Evolutionary conservation across 495 filamentous ascomycete species (phyloP).

Genomic region (Talaromyces adpressus): DNA sequence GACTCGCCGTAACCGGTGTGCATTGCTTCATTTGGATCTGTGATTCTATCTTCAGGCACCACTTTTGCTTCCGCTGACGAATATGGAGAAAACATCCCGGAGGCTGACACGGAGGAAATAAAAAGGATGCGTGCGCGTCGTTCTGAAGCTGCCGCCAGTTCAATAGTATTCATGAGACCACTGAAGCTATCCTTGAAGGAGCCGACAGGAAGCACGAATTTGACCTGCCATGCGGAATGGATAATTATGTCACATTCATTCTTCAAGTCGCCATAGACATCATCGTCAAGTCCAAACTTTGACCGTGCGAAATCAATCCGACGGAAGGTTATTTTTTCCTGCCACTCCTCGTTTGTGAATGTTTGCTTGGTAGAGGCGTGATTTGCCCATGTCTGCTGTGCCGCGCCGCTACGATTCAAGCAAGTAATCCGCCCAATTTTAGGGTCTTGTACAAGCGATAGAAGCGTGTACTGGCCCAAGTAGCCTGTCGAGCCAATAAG

Average conservation of each 20-base stretch:
- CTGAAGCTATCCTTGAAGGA: constrained; percentile 40
- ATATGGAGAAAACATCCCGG: constrained; percentile 3
- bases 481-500: constrained; percentile 54
- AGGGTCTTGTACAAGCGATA: constrained; percentile 25
- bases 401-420: constrained; percentile 39
- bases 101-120: neutral
- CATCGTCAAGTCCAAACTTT: constrained; percentile 35
- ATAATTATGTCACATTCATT: constrained; percentile 41
- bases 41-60: constrained; percentile 36
- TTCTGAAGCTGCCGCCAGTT: neutral
- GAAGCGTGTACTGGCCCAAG: constrained; percentile 52
- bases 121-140: neutral
- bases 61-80: neutral
- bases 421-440: constrained; percentile 44
- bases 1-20: constrained; percentile 43
- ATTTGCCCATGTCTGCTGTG: constrained; percentile 10
- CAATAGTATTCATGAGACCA: neutral
- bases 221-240: constrained; percentile 58
- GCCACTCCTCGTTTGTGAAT: neutral
- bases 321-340: constrained; percentile 33
- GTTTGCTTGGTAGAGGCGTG: neutral
- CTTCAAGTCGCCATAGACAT: constrained; percentile 30
- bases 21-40: constrained; percentile 26
- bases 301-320: constrained; percentile 37
- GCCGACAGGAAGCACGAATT: constrained; percentile 51